Evolutionary conservation across 2,329 filamentous ascomycete species (phyloP).

Genomic region (Rachicladosporium sp.): DNA sequence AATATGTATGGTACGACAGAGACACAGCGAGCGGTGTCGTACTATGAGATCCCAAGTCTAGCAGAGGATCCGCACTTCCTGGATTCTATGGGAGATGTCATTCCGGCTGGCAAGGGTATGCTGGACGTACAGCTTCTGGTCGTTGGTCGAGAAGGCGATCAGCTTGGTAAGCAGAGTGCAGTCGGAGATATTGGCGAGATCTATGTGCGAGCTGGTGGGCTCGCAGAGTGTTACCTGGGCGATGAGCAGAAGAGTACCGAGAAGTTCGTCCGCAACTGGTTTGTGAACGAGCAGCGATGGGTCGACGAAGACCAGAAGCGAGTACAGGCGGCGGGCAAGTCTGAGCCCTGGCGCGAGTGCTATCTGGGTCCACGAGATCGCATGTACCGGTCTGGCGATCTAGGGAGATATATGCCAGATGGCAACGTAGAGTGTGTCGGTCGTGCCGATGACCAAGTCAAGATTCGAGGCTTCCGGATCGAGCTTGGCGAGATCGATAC

Average conservation of each 20-base stretch:
- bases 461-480: constrained; percentile 90
- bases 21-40: constrained; percentile 68
- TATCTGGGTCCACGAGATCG: constrained; percentile 76
- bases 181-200: constrained; percentile 78
- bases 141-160: constrained; percentile 56
- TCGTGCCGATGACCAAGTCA: constrained; percentile 78
- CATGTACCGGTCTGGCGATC: constrained; percentile 75
- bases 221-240: constrained; percentile 69
- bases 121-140: constrained; percentile 78
- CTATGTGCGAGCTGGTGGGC: constrained; percentile 66
- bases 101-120: constrained; percentile 80
- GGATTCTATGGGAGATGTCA: constrained; percentile 57
- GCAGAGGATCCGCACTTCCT: constrained; percentile 51
- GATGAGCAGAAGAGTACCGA: constrained; percentile 50
- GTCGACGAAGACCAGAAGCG: constrained; percentile 47
- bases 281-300: constrained; percentile 63
- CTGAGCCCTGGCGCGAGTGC: constrained; percentile 64
- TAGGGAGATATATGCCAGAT: constrained; percentile 60
- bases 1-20: constrained; percentile 89
- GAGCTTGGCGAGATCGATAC: constrained; percentile 89
- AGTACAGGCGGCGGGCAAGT: constrained; percentile 32
- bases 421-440: constrained; percentile 70
- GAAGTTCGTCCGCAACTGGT: constrained; percentile 82
- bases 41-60: constrained; percentile 61
- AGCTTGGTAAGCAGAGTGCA: constrained; percentile 49